phyloP scores from a whole-genome alignment of 2,329 filamentous ascomycete species.

The Fonsecaea nubica region DNA sequence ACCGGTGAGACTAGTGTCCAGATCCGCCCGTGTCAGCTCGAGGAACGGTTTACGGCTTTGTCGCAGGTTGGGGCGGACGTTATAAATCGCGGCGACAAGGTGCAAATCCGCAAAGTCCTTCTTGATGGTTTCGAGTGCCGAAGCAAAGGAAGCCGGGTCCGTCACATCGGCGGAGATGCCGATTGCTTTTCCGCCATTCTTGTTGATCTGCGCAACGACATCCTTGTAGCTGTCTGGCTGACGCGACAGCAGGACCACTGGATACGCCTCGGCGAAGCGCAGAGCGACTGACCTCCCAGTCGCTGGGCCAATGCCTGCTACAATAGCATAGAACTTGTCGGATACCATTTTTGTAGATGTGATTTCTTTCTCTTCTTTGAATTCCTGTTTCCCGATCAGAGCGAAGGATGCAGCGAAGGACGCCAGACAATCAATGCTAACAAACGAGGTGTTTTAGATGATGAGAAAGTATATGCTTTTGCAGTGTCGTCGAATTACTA shows the following conservation, averaged over 20 bases:
- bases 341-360: slow-evolving; percentile 1
- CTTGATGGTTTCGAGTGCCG: slow-evolving; percentile 54
- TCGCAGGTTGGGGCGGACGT: slow-evolving; percentile 47
- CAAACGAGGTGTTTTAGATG: neutral
- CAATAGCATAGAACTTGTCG: slow-evolving; percentile 46
- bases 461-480: neutral
- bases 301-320: slow-evolving; percentile 54
- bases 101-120: slow-evolving; percentile 49
- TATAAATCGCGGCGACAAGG: slow-evolving; percentile 58
- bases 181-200: slow-evolving; percentile 70
- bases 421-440: neutral
- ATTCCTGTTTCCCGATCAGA: neutral
- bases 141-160: slow-evolving; percentile 55
- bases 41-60: slow-evolving; percentile 41
- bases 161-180: slow-evolving; percentile 73
- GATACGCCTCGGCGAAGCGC: slow-evolving; percentile 69
- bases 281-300: slow-evolving; percentile 53
- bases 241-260: slow-evolving; percentile 76
- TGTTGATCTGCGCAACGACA: slow-evolving; percentile 73
- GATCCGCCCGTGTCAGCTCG: slow-evolving; percentile 40
- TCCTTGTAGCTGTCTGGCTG: slow-evolving; percentile 68
- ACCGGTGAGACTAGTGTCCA: slow-evolving; percentile 27
- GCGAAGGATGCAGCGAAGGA: neutral
- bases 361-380: neutral
- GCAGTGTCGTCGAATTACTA: neutral